These are phyloP conservation scores for Brassica napus DNA, from an alignment of 345 rosid species.

Conservation along the genomic window DNA sequence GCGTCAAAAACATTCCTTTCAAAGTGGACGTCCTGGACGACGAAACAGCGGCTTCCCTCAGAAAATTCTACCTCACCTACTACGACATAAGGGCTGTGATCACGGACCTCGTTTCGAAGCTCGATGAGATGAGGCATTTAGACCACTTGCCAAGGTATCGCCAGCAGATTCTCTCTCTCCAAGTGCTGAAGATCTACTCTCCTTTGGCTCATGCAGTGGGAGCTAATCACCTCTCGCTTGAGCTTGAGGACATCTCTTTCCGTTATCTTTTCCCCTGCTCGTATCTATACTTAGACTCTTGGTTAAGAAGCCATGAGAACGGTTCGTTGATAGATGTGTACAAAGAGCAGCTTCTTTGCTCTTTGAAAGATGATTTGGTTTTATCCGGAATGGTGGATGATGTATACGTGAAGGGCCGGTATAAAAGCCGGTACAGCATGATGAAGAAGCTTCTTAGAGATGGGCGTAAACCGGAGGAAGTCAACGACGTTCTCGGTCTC, in stretches of 20 bases:
- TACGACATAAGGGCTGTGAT: conserved; percentile 88
- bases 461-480: conserved; percentile 83
- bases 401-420: conserved; percentile 68
- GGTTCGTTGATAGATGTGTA: conserved; percentile 68
- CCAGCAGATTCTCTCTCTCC: conserved; percentile 71
- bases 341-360: conserved; percentile 60
- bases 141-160: conserved; percentile 75
- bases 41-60: conserved; percentile 68
- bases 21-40: conserved; percentile 72
- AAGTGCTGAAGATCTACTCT: conserved; percentile 75
- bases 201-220: conserved; percentile 90
- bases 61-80: conserved; percentile 85
- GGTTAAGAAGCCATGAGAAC: conserved; percentile 70
- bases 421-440: conserved; percentile 84
- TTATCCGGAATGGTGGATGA: conserved; percentile 60
- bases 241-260: conserved; percentile 89
- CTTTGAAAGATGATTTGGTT: conserved; percentile 55
- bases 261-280: conserved; percentile 80
- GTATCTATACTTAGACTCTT: conserved; percentile 73
- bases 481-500: conserved; percentile 81
- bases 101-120: conserved; percentile 73
- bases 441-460: conserved; percentile 95
- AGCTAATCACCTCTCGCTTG: conserved; percentile 60
- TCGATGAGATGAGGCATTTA: conserved; percentile 85
- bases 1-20: conserved; percentile 67